phyloP scores from a whole-genome alignment of 1,284 basidiomycete species.

The Naganishia liquefaciens region DNA sequence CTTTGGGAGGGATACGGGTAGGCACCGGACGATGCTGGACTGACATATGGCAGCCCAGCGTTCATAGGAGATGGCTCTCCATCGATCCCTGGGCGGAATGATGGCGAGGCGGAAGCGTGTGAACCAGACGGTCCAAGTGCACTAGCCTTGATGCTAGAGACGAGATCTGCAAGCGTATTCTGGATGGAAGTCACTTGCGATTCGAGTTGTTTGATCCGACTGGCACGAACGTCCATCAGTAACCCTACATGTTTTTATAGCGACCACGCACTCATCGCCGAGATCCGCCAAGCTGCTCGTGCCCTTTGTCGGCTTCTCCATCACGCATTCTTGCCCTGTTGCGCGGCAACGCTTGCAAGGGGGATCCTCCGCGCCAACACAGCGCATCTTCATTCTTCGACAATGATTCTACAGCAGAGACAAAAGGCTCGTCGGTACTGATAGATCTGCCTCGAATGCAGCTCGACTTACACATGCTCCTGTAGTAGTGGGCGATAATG shows the following conservation, averaged over 20 bases:
- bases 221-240: conserved; percentile 46
- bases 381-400: conserved; percentile 61
- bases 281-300: conserved; percentile 31
- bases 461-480: conserved; percentile 25
- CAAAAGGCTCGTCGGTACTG: conserved; percentile 5
- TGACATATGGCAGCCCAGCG: conserved; percentile 5
- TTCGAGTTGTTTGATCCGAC: conserved; percentile 82
- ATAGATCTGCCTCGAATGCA: too few relatives aligned
- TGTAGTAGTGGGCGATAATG: background rate
- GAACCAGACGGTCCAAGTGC: background rate
- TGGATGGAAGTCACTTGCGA: conserved; percentile 75
- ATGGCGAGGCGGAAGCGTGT: conserved; percentile 8
- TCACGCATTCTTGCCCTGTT: conserved; percentile 78
- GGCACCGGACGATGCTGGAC: conserved; percentile 20
- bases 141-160: conserved; percentile 52
- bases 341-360: conserved; percentile 86
- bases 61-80: conserved; percentile 6
- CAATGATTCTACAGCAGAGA: conserved; percentile 48
- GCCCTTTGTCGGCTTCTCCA: conserved; percentile 82
- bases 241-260: too few relatives aligned
- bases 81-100: conserved; percentile 7
- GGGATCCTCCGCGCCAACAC: conserved; percentile 74
- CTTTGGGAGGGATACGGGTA: conserved; percentile 1
- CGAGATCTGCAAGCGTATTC: conserved; percentile 72
- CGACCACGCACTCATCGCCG: conserved; percentile 29